Conservation (phyloP, 2,329 filamentous ascomycete species). For the Apiospora koreana region DNA sequence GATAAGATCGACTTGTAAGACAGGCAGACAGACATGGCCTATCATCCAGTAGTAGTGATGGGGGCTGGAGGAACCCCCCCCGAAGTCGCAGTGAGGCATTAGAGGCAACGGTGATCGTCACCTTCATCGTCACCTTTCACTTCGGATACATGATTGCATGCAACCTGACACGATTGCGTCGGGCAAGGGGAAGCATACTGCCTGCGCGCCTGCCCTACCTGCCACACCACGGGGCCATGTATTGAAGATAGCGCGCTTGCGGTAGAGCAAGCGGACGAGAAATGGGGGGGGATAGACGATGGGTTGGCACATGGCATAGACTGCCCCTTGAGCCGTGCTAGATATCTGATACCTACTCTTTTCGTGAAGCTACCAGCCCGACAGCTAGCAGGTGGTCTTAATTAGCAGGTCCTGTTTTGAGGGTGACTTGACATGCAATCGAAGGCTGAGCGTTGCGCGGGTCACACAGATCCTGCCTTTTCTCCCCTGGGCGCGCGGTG, state of each 20-base stretch:
- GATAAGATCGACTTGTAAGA: constrained; percentile 4
- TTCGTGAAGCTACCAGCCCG: background rate
- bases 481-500: background rate
- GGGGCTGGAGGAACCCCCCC: background rate
- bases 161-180: background rate
- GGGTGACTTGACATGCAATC: constrained; percentile 1
- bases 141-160: background rate
- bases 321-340: background rate
- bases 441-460: background rate
- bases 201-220: background rate
- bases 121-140: background rate
- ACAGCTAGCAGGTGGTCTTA: background rate
- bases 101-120: background rate
- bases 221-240: background rate
- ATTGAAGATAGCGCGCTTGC: background rate
- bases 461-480: background rate
- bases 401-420: background rate
- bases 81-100: background rate
- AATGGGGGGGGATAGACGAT: background rate
- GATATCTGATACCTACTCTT: background rate
- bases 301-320: background rate
- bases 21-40: background rate
- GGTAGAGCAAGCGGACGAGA: background rate
- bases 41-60: background rate
- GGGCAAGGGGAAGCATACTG: background rate